These are phyloP conservation scores for Herpomyces periplanetae DNA, from an alignment of 2,329 filamentous ascomycete genomes.

Conservation along the genomic window DNA sequence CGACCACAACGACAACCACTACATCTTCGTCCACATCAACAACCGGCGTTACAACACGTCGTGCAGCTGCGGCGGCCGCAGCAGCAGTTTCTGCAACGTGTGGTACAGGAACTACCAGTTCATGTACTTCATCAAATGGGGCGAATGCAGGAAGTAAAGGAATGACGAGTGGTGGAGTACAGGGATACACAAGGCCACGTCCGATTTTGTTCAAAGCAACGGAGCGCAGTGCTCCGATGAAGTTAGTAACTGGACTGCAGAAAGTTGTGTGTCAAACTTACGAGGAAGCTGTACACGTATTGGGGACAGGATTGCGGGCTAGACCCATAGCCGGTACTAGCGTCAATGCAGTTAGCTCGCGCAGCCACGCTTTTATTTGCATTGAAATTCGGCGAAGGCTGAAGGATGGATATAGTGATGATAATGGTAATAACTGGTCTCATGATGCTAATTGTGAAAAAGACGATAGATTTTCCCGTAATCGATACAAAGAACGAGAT, in stretches of 20 bases:
- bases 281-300: conserved; percentile 47
- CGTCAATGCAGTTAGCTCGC: conserved; percentile 62
- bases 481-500: too few relatives aligned
- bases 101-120: too few relatives aligned
- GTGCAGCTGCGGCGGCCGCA: too few relatives aligned
- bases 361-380: conserved; percentile 84
- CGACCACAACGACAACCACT: too few relatives aligned
- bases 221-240: conserved; percentile 52
- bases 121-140: too few relatives aligned
- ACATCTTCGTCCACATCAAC: too few relatives aligned
- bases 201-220: conserved; percentile 69
- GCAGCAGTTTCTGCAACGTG: too few relatives aligned
- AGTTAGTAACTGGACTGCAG: conserved; percentile 58
- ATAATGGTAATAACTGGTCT: too few relatives aligned
- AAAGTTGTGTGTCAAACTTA: conserved; percentile 57
- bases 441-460: too few relatives aligned
- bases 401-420: conserved; percentile 13
- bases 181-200: conserved; percentile 30
- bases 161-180: conserved; percentile 12
- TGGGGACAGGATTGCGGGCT: conserved; percentile 61
- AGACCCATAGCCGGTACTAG: conserved; percentile 57
- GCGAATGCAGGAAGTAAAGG: too few relatives aligned
- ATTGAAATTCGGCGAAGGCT: conserved; percentile 62
- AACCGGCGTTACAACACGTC: too few relatives aligned
- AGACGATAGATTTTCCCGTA: too few relatives aligned